Evolutionary conservation across 768 basidiomycete genomes (phyloP), one percentile per base, ranked within the genome.

Genomic region (Russula ochroleuca): DNA sequence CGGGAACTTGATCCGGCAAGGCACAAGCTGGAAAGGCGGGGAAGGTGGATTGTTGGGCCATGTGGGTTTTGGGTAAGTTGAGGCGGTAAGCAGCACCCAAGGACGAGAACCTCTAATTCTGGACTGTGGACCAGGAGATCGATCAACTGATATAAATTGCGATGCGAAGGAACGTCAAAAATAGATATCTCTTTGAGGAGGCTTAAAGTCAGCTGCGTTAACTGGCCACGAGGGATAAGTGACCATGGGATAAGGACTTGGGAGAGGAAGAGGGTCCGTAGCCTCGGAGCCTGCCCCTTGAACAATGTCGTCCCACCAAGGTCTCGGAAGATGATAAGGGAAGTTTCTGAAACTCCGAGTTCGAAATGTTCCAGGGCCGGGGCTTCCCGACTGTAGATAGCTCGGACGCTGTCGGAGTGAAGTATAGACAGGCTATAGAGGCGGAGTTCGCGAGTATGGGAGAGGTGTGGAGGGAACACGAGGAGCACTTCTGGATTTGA

Each of bases 281-380:
- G 41, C 21, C 45, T 59, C 3, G 63, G 63, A 0, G 57, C 43
- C 0, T 40, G 19, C 5, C 51, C 57, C 19, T 48, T 31, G 45
- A 64, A 64, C 23, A 64, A 38, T 2, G 11, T 21, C 0, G 19
- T 11, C n/a, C 25, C 35, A 9, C 2, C 21, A 40, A 38, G 11
- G 2, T n/a, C 9, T 2, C 10, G 3, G 41, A 38, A n/a, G 5
- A 9, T 8, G 15, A 40, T 5, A 14, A 43, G 45, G n/a, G 1
- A 3, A 19, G 10, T 15, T 0, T 2, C 25, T 7, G 23, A 7
- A 14, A 52, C 1, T 1, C 10, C n/a, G 35, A 64, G 51, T 48
- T 64, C 63, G n/a, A 64, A 59, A 40, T 59, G 57, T 17, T 59
- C 57, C 51, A 64, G 28, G 1, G 6, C 21, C 9, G 51, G 57